Base-by-base conservation (phyloP, 1,284 basidiomycete genomes). In the Cutaneotrichosporon arboriforme region DNA sequence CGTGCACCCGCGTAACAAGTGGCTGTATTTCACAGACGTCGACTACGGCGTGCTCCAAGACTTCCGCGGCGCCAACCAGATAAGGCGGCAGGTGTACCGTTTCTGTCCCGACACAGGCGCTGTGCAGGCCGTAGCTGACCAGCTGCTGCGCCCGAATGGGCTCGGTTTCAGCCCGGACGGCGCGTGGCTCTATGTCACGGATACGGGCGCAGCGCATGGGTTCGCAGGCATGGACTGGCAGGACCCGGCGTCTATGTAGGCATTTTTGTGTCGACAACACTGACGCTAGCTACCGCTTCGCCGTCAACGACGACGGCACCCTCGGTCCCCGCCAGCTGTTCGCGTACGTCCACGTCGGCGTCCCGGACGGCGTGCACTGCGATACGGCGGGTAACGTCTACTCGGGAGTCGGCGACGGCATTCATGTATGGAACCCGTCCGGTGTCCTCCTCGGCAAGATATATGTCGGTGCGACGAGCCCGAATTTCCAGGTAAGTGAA, bases 361-460 rank as follows among this genome's bases (percentile, higher is more conserved):
- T 85, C 20, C 81, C 86, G 0, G 81, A 82, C 58, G 81, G 71
- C n/a, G 65, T 83, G 33, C 80, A 81, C 61, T 70, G 77, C 26
- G 86, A 89, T 63, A 73, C 72, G 1, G 64, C 78, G 2, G 86
- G 85, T 2, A 86, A 87, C 62, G 79, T 88, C 1, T 87, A 86
- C 59, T 77, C 81, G 15, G 84, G 84, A 3, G 81, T 79, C 54
- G 84, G 81, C 5, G 87, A 90, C 61, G 88, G 87, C 40, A 81
- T 86, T 1, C 81, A 86, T 21, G 84, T 88, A 2, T 88, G 83
- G 81, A 81, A 82, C 64, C 63, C 79, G 0, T 64, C 78, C 14
- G 86, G 86, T 3, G 79, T 77, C 2, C 76, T 88, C 2, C 73
- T 89, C 10, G 86, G 87, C 39, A 89, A 88, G 71, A 83, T 89